Percentiles rank a stretch among this genome's conserved stretches.
phyloP scores from a whole-genome alignment of 2,329 filamentous ascomycete genomes.

The Alternaria atra region DNA sequence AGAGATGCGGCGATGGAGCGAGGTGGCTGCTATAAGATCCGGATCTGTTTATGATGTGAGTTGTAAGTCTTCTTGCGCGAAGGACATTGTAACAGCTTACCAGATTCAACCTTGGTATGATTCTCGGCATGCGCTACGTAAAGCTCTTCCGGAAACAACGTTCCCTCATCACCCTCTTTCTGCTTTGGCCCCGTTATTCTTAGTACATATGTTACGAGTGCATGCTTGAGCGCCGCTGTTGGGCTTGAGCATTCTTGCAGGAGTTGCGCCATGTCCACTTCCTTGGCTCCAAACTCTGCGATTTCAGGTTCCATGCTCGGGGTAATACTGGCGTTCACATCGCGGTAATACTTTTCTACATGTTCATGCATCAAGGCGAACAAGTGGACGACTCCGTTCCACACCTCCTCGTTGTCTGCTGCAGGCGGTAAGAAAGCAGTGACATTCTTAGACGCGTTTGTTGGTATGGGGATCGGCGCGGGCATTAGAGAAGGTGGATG shows the following conservation, averaged over 20 bases:
- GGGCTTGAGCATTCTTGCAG: conserved; percentile 36
- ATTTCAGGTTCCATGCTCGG: conserved; percentile 44
- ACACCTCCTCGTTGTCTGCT: conserved; percentile 35
- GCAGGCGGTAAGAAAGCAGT: conserved; percentile 35
- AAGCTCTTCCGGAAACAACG: conserved; percentile 40
- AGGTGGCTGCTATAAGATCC: conserved; percentile 22
- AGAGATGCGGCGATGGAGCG: conserved; percentile 40
- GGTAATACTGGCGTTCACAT: conserved; percentile 46
- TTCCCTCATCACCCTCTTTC: conserved; percentile 14
- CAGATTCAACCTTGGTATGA: neutral
- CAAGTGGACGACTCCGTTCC: conserved; percentile 28
- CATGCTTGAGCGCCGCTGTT: conserved; percentile 43
- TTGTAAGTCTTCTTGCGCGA: neutral
- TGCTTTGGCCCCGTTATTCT: conserved; percentile 29
- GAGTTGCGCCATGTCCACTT: conserved; percentile 35
- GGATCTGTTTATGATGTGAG: conserved; percentile 15
- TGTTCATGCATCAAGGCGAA: conserved; percentile 41
- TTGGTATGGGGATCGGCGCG: conserved; percentile 9
- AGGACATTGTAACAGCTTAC: conserved; percentile 1
- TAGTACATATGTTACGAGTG: conserved; percentile 38
- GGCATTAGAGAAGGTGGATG: conserved; percentile 1
- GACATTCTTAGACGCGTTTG: conserved; percentile 21
- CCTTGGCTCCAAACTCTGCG: conserved; percentile 33
- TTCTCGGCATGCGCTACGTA: conserved; percentile 7
- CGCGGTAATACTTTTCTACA: conserved; percentile 46